phyloP scores from a whole-genome alignment of 2,329 filamentous ascomycete genomes.

The Malbranchea zuffiana region DNA sequence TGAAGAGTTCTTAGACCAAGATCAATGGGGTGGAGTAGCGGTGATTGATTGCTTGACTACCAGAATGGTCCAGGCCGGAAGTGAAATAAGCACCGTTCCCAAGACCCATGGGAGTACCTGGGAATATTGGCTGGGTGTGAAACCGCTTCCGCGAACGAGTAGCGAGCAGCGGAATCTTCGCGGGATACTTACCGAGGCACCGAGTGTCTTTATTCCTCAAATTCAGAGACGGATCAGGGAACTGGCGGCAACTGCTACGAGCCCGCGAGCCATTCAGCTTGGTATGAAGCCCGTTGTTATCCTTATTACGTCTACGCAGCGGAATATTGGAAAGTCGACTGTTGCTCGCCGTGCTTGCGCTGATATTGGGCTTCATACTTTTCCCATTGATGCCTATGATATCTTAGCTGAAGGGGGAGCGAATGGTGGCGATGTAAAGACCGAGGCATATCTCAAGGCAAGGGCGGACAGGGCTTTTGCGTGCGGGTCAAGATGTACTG shows the following conservation, averaged over 20 bases:
- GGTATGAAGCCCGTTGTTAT: constrained; percentile 82
- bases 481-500: constrained; percentile 74
- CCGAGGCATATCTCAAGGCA: constrained; percentile 78
- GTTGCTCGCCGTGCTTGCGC: constrained; percentile 65
- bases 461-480: constrained; percentile 79
- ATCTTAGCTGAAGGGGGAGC: constrained; percentile 83
- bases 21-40: constrained; percentile 75
- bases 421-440: constrained; percentile 84
- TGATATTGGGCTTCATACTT: constrained; percentile 83
- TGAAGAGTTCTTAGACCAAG: constrained; percentile 38
- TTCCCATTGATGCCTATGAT: constrained; percentile 82
- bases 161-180: constrained; percentile 27
- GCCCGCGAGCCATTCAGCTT: constrained; percentile 72
- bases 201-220: constrained; percentile 39
- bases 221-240: constrained; percentile 66
- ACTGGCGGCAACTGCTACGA: constrained; percentile 78
- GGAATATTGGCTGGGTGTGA: constrained; percentile 80
- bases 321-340: constrained; percentile 84
- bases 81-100: constrained; percentile 69
- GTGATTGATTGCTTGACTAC: constrained; percentile 79
- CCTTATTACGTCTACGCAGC: constrained; percentile 79
- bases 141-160: constrained; percentile 46
- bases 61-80: constrained; percentile 84
- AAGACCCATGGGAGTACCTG: constrained; percentile 65
- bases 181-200: constrained; percentile 28